A percentile compares a stretch with the other conserved stretches of the same genome.
Evolutionary conservation across 805 yeast genomes (phyloP).

Genomic region (Pichia manshurica): DNA sequence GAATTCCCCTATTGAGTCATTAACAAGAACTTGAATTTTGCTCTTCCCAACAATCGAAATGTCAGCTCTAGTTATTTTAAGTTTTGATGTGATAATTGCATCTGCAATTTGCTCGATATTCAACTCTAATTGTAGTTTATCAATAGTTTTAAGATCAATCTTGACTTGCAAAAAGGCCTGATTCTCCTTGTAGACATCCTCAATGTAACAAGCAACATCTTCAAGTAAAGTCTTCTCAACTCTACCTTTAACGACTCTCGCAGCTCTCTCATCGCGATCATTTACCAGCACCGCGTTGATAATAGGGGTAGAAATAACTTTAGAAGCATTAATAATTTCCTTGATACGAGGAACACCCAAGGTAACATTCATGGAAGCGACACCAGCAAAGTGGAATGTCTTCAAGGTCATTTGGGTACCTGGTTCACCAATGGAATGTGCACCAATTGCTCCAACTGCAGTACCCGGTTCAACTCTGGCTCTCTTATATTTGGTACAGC

Average conservation of each 20-base stretch:
- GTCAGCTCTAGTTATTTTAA: slow-evolving; percentile 72
- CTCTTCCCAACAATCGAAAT: slow-evolving; percentile 62
- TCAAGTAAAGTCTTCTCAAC: slow-evolving; percentile 84
- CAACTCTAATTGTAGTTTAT: slow-evolving; percentile 82
- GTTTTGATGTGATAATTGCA: slow-evolving; percentile 77
- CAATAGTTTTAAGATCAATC: slow-evolving; percentile 79
- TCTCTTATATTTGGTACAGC: slow-evolving; percentile 73
- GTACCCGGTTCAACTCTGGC: slow-evolving; percentile 98
- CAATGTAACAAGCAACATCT: slow-evolving; percentile 84
- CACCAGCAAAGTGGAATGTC: slow-evolving; percentile 90
- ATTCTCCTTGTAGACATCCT: slow-evolving; percentile 84
- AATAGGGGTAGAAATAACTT: slow-evolving; percentile 91
- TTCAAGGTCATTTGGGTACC: slow-evolving; percentile 97
- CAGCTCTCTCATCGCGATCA: slow-evolving; percentile 93
- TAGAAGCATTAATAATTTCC: slow-evolving; percentile 96
- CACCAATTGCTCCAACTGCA: slow-evolving; percentile 99
- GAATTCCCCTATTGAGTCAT: slow-evolving; percentile 35
- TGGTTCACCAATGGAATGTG: slow-evolving; percentile 98
- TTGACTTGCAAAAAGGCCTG: slow-evolving; percentile 75
- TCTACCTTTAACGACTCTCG: slow-evolving; percentile 96
- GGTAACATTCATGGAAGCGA: slow-evolving; percentile 97
- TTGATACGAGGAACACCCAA: slow-evolving; percentile 99
- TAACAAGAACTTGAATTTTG: slow-evolving; percentile 59
- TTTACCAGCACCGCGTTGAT: slow-evolving; percentile 91
- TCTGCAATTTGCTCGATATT: slow-evolving; percentile 78